Base-by-base conservation (phyloP, 495 filamentous ascomycete species). In the Penicillium bialowiezense region DNA sequence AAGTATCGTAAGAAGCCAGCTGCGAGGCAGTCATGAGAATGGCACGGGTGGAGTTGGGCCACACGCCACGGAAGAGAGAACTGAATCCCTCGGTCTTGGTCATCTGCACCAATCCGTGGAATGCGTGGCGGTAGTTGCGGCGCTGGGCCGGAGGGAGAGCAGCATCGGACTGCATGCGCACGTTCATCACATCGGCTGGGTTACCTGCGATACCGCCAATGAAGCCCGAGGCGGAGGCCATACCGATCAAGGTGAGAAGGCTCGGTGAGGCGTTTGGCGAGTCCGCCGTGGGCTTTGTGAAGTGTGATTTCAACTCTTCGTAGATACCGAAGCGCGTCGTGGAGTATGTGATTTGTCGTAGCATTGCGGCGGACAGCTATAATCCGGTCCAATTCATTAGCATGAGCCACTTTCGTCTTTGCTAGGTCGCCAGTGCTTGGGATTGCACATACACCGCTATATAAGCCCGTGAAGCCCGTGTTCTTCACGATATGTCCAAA, bases 131-230 rank as follows among this genome's bases (percentile, higher is more conserved):
- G 76, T 98, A 98, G 70, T 95, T 91, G 18, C 91, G 82, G 3
- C 89, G 84, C 53, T 93, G 72, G 1, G 73, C 74, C 2, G 71
- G 59, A 0, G 91, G 88, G 4, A 96, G 80, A 0, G 91, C 82
- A 10, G 88, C 85, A 65, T 97, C 93, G 72, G 92, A 86, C 68
- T 98, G 93, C 93, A 98, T 98, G 54, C 93, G 90, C 34, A 98
- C 93, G 70, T 98, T 98, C 48, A 97, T 78, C 9, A 98, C 88
- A 63, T 98, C 93, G 48, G 92, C 92, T 0, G 90, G 88, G 69
- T 97, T 97, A 48, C 93, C 93, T 9, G 88, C 87, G 7, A 96
- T 64, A 19, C 93, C 93, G 48, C 93, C 93, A 4, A 96, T 69
- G 67, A 96, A 87, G 38, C 93, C 93, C 2, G 93, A 95, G 15